Percentiles rank a stretch among this genome's conserved stretches.
Conservation (phyloP, 2,329 filamentous ascomycete genomes). For the Penicillium thymicola region DNA sequence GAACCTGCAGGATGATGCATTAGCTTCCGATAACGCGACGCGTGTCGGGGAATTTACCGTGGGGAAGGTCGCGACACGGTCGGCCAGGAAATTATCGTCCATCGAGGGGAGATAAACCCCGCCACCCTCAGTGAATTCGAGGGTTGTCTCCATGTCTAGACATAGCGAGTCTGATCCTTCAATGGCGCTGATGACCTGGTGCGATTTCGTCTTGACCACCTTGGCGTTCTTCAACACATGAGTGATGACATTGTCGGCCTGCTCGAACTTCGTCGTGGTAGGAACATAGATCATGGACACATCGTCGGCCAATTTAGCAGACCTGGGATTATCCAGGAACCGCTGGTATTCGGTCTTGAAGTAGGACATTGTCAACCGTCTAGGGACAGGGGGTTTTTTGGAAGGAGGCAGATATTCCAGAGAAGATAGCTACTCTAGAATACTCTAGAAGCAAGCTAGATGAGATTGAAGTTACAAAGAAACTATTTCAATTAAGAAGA, state of each 20-base stretch:
- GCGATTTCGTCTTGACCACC: slow-evolving; percentile 76
- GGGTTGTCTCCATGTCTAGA: slow-evolving; percentile 73
- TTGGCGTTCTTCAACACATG: slow-evolving; percentile 70
- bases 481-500: background rate
- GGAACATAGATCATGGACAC: slow-evolving; percentile 84
- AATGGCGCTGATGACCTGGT: slow-evolving; percentile 70
- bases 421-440: background rate
- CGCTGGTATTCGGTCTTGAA: slow-evolving; percentile 60
- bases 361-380: slow-evolving; percentile 35
- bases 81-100: slow-evolving; percentile 90
- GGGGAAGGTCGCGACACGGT: slow-evolving; percentile 73
- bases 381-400: background rate
- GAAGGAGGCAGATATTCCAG: background rate
- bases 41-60: slow-evolving; percentile 61
- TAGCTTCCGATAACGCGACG: slow-evolving; percentile 7
- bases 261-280: slow-evolving; percentile 71
- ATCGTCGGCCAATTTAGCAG: slow-evolving; percentile 61
- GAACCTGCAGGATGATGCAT: slow-evolving; percentile 55
- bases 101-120: slow-evolving; percentile 83
- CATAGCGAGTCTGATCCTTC: slow-evolving; percentile 68
- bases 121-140: slow-evolving; percentile 78
- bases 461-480: background rate
- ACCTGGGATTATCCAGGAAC: slow-evolving; percentile 66
- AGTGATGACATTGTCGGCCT: slow-evolving; percentile 73
- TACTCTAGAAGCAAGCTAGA: background rate